Base-by-base conservation (phyloP, 2,329 filamentous ascomycete species). In the Tolypocladium guangdongense region DNA sequence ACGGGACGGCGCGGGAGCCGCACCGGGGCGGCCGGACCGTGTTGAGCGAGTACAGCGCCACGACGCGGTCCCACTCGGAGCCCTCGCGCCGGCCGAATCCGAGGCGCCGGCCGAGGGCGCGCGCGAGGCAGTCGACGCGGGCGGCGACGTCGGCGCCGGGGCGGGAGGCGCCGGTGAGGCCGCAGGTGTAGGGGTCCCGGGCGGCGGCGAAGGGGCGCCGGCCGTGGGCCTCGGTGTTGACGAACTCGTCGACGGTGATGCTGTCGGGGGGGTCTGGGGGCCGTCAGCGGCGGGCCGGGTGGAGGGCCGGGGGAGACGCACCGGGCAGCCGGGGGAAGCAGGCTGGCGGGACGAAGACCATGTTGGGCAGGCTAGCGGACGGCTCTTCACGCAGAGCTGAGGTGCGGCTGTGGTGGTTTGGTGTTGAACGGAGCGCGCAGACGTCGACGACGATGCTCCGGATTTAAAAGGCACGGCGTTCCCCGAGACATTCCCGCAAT, bases 31-130 rank as follows among this genome's bases (percentile, higher is more conserved):
- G 8, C 62, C 78, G 55, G 69, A 89, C 86, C 33, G 88, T 89
- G 65, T 95, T 95, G 55, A 90, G 69, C n/a, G 85, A 84, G 70
- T 88, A 95, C 32, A 91, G 73, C 5, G 77, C 85, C 49, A 89
- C 74, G 27, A 91, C 86, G 67, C 90, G 90, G 62, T 93, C 88
- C 85, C 86, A 93, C 65, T 91, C 87, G 0, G 81, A 81, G 14
- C 86, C 88, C 54, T 82, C 68, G 59, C 88, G 84, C 8, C 86
- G 82, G 47, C 77, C 68, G 78, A 88, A 90, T 45, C 81, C 83
- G 55, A 93, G 77, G 57, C 88, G 82, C 64, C 87, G 83, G 41
- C 80, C 78, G 36, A 95, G 71, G 24, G 80, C 84, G 54, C 85
- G 79, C 18, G 88, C 79, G 24, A 93, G 75, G 52, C 73, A 75